These are phyloP conservation scores for Tolypocladium tundrense DNA, from an alignment of 2,329 filamentous ascomycete genomes.

Conservation along the genomic window DNA sequence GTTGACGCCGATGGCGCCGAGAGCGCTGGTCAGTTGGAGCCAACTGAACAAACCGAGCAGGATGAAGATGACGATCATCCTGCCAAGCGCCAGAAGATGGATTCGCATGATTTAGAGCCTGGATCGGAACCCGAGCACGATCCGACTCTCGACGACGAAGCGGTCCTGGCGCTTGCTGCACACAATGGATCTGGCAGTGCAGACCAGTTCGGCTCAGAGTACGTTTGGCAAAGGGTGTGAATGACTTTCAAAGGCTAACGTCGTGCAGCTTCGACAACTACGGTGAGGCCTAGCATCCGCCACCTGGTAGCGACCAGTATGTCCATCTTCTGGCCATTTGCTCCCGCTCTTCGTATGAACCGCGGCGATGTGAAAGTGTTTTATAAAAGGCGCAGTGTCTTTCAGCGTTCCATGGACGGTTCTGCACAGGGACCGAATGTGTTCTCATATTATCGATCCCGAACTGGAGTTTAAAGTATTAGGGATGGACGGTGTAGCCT, in stretches of 20 bases:
- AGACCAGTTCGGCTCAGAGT: conserved; percentile 33
- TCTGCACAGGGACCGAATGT: neutral
- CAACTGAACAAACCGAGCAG: conserved; percentile 11
- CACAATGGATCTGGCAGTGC: conserved; percentile 26
- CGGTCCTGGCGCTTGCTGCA: conserved; percentile 35
- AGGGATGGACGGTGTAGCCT: neutral
- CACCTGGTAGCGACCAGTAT: neutral
- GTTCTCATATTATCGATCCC: neutral
- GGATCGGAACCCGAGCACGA: conserved; percentile 19
- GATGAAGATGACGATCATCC: conserved; percentile 22
- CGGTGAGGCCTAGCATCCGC: conserved; percentile 23
- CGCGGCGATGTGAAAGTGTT: neutral
- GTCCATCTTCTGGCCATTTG: neutral
- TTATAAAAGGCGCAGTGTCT: neutral
- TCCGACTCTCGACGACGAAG: conserved; percentile 33
- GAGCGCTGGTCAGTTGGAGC: conserved; percentile 1
- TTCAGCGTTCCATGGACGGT: neutral
- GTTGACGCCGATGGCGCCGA: conserved; percentile 4
- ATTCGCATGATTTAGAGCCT: conserved; percentile 11
- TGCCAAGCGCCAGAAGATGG: conserved; percentile 30
- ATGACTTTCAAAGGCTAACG: neutral
- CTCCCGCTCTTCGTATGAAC: neutral
- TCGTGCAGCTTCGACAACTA: conserved; percentile 26
- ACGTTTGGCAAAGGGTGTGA: conserved; percentile 11
- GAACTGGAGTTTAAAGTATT: neutral